Evolutionary conservation across 129 eudicot species (phyloP).

Genomic region (Rutidosis leptorrhynchoides): DNA sequence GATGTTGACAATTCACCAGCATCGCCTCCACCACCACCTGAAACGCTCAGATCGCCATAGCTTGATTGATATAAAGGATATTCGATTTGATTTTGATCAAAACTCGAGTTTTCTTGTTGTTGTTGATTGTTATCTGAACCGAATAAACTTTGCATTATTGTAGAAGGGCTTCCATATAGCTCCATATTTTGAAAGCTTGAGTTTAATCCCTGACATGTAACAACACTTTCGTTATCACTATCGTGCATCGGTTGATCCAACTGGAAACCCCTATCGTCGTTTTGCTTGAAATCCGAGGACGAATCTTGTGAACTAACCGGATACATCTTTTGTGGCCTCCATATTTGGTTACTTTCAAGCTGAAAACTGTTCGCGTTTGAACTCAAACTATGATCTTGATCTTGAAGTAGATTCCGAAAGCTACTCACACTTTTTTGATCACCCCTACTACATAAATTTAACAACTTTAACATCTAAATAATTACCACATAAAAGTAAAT

Average conservation of each 20-base stretch:
- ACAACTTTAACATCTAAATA: not conserved
- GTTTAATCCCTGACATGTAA: conserved; percentile 40
- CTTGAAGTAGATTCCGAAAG: conserved; percentile 61
- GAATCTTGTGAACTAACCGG: conserved; percentile 43
- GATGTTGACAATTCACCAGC: conserved; percentile 24
- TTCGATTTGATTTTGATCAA: conserved; percentile 35
- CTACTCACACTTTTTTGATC: conserved; percentile 54
- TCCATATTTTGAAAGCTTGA: conserved; percentile 57
- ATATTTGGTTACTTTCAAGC: conserved; percentile 45
- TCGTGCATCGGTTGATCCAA: conserved; percentile 41
- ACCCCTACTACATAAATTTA: conserved; percentile 35
- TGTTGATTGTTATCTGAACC: conserved; percentile 49
- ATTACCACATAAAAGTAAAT: not conserved
- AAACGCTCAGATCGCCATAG: conserved; percentile 24
- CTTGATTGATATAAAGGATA: conserved; percentile 37
- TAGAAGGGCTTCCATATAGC: conserved; percentile 40
- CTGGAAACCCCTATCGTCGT: conserved; percentile 34
- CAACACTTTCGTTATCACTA: conserved; percentile 39
- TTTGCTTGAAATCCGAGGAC: conserved; percentile 48
- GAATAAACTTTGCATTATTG: conserved; percentile 48
- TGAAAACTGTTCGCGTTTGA: conserved; percentile 42
- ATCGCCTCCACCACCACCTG: conserved; percentile 16
- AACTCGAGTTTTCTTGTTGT: conserved; percentile 34
- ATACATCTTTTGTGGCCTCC: conserved; percentile 49
- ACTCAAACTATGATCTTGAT: conserved; percentile 46